Percentiles rank a stretch among this genome's conserved stretches.
Evolutionary conservation across 352 stramenopile species (phyloP).

Genomic region (Paralagenidium karlingii): DNA sequence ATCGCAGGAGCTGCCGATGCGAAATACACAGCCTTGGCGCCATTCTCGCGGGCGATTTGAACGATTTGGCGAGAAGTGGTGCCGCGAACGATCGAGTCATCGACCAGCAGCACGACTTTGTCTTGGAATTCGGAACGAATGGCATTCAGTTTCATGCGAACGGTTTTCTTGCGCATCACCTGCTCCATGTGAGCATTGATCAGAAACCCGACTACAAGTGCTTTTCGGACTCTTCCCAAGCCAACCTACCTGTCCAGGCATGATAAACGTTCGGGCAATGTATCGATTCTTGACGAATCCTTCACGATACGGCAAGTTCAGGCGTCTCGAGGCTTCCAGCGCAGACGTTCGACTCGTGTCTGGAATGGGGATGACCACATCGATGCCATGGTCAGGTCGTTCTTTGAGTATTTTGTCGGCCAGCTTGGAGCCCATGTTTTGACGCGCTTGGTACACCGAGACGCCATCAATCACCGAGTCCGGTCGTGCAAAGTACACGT

Average conservation of each 20-base stretch:
- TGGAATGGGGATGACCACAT: constrained; percentile 98
- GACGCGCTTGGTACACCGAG: constrained; percentile 94
- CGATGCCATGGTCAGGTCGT: constrained; percentile 89
- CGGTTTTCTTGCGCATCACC: constrained; percentile 89
- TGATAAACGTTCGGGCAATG: constrained; percentile 99
- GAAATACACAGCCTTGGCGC: constrained; percentile 94
- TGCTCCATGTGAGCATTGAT: not conserved
- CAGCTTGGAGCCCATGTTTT: constrained; percentile 98
- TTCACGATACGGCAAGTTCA: constrained; percentile 92
- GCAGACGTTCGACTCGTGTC: constrained; percentile 96
- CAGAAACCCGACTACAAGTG: not conserved
- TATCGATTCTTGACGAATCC: constrained; percentile 99
- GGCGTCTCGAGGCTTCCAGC: constrained; percentile 79
- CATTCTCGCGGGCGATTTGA: constrained; percentile 96
- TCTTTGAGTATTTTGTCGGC: constrained; percentile 90
- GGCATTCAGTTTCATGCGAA: constrained; percentile 98
- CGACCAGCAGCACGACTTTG: constrained; percentile 96
- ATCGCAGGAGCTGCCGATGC: constrained; percentile 94
- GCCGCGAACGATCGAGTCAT: constrained; percentile 98
- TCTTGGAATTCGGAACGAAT: constrained; percentile 87
- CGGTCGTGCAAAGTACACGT: constrained; percentile 99
- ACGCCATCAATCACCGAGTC: constrained; percentile 99
- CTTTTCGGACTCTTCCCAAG: too few relatives aligned
- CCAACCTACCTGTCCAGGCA: constrained; percentile 89
- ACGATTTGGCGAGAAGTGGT: constrained; percentile 98